Percentiles rank a stretch among this genome's conserved stretches.
Evolutionary conservation across 257 asterid genomes (phyloP).

Genomic region (Solanum dulcamara): DNA sequence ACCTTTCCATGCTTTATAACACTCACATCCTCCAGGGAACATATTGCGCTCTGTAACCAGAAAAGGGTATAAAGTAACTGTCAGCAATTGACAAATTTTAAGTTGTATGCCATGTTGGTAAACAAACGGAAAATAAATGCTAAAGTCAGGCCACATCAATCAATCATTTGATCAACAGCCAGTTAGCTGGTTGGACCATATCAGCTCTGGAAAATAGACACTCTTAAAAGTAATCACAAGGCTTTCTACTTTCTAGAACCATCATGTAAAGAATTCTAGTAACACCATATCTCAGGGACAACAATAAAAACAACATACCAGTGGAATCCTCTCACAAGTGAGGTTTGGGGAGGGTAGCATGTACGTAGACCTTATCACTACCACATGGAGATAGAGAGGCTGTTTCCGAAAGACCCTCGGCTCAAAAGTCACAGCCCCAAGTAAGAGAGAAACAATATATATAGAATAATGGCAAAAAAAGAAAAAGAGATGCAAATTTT

Average conservation of each 20-base stretch:
- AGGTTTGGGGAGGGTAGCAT: too few relatives aligned
- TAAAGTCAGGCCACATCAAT: not conserved
- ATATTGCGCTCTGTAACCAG: constrained; percentile 78
- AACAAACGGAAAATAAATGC: not conserved
- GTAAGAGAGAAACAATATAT: too few relatives aligned
- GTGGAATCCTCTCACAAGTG: too few relatives aligned
- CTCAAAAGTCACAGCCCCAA: too few relatives aligned
- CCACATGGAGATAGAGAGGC: too few relatives aligned
- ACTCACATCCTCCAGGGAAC: constrained; percentile 70
- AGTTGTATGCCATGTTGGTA: not conserved
- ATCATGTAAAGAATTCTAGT: not conserved
- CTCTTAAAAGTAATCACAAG: not conserved
- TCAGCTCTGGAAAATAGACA: not conserved
- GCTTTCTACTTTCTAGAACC: not conserved
- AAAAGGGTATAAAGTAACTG: constrained; percentile 3
- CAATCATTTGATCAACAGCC: not conserved
- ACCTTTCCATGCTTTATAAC: constrained; percentile 76
- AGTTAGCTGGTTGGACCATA: not conserved
- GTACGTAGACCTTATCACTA: too few relatives aligned
- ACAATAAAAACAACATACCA: too few relatives aligned
- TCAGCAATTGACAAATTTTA: not conserved
- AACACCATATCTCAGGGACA: not conserved
- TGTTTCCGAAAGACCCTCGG: too few relatives aligned
- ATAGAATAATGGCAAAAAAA: too few relatives aligned
- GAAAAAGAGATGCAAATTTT: too few relatives aligned